Percentiles rank a stretch among this genome's conserved stretches.
Evolutionary conservation across 148 eudicot genomes (phyloP).

Genomic region (Silene conica): DNA sequence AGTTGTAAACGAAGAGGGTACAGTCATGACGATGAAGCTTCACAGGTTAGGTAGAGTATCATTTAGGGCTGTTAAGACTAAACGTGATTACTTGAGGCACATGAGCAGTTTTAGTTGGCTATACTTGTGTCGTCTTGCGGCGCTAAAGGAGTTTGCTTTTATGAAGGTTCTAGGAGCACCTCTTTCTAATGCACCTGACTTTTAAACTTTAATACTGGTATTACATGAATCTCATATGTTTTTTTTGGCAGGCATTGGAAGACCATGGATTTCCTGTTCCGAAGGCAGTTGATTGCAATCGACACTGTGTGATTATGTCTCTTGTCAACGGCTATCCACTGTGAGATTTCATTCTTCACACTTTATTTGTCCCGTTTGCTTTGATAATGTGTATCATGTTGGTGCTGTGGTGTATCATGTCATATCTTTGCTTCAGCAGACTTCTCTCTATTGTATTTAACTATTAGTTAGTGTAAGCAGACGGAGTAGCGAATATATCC

Average conservation of each 20-base stretch:
- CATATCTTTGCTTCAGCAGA: too few relatives aligned
- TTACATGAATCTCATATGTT: conserved; percentile 21
- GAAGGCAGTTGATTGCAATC: conserved; percentile 88
- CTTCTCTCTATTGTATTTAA: too few relatives aligned
- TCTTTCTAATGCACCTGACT: not conserved
- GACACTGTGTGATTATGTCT: conserved; percentile 96
- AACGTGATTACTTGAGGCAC: conserved; percentile 92
- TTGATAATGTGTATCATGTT: not conserved
- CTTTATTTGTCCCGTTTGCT: not conserved
- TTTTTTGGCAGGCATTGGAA: conserved; percentile 66
- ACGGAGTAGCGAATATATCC: not conserved
- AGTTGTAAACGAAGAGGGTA: conserved; percentile 89
- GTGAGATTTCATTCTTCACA: conserved; percentile 42
- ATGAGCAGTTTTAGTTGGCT: conserved; percentile 86
- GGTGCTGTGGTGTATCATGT: not conserved
- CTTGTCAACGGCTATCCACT: conserved; percentile 93
- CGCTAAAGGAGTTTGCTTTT: conserved; percentile 88
- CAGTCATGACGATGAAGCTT: conserved; percentile 80
- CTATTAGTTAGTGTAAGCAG: too few relatives aligned
- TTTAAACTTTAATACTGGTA: conserved; percentile 10
- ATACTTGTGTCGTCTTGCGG: conserved; percentile 89
- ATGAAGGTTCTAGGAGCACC: conserved; percentile 62
- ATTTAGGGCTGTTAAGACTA: conserved; percentile 93
- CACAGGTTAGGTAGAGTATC: conserved; percentile 93
- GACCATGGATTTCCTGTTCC: conserved; percentile 93